Base-by-base conservation (phyloP, 192 early-diverging fungal genomes). In the Dispira parvispora region DNA sequence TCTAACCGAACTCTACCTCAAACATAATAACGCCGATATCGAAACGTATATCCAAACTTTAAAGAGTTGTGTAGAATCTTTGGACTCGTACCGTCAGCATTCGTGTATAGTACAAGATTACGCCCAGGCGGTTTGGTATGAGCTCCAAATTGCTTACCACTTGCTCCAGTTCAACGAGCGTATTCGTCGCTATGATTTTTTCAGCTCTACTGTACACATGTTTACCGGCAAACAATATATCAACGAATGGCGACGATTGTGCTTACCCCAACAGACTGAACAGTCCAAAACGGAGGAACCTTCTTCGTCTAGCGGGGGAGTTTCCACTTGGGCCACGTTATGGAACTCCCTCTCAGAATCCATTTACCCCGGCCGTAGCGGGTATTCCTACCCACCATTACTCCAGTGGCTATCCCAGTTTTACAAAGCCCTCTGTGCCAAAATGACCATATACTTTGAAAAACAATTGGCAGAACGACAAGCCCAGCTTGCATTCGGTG, bases 271-370 rank as follows among this genome's bases (percentile, higher is more conserved):
- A 43, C 57, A 27, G 2, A 43, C 57, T 5, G 57, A 60, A 1
- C 38, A 18, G 10, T 1, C 38, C 14, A 28, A 60, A 26, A 26
- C 20, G 13, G n/a, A 56, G 54, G 54, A 56, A 56, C 26, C 21
- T 27, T 23, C 49, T 23, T 20, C 23, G 49, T 4, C 23, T 21
- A 26, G 8, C 20, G 16, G 8, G 1, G 53, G 28, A 55, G 28
- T 21, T 1, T 60, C 57, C 14, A 43, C 57, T 16, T 60, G 26
- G 32, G 12, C 38, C 42, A 42, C 57, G 11, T 43, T 60, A 5
- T 60, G 57, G 57, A 60, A 60, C 13, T 60, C 57, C 26, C 57
- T 60, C 2, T 60, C 57, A 13, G 57, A 43, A 18, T 60, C 57
- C 28, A 60, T 60, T 14, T 60, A 60, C 57, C 57, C 57, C 14